Conservation (phyloP, 2,329 filamentous ascomycete species). For the Epichloe glyceriae region DNA sequence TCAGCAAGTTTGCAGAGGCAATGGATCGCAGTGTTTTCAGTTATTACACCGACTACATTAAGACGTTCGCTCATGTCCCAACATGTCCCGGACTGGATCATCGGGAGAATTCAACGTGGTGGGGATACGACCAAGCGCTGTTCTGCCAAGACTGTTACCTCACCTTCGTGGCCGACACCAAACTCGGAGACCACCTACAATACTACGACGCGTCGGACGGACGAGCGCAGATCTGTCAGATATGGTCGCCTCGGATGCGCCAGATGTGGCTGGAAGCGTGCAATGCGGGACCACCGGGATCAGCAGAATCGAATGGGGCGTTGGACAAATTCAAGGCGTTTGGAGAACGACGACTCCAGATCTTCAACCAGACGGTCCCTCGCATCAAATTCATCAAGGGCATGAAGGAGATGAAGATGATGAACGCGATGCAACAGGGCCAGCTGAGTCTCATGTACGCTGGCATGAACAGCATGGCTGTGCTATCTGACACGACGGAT, state of each 20-base stretch:
- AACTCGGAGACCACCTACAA: constrained; percentile 13
- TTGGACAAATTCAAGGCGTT: constrained; percentile 18
- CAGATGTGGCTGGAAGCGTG: constrained; percentile 19
- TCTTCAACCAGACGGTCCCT: constrained; percentile 18
- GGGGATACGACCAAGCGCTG: constrained; percentile 20
- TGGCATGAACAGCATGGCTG: constrained; percentile 17
- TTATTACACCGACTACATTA: constrained; percentile 16
- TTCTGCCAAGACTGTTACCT: constrained; percentile 23
- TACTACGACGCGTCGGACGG: constrained; percentile 15
- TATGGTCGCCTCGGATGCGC: constrained; percentile 28
- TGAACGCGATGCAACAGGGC: constrained; percentile 22
- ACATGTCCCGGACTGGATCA: constrained; percentile 17
- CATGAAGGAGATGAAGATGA: constrained; percentile 18
- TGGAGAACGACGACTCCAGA: constrained; percentile 13
- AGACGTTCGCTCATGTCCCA: constrained; percentile 15
- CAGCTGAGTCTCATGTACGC: constrained; percentile 20
- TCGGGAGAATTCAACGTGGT: constrained; percentile 18
- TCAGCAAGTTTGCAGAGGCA: constrained; percentile 16
- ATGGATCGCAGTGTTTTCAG: constrained; percentile 20
- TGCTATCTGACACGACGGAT: constrained; percentile 16
- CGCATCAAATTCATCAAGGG: constrained; percentile 15
- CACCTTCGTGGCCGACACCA: constrained; percentile 16
- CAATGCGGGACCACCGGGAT: constrained; percentile 13
- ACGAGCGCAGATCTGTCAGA: constrained; percentile 19
- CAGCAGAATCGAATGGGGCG: constrained; percentile 12